These are phyloP conservation scores for Brassica cretica DNA, from an alignment of 345 rosid species.

Conservation along the genomic window DNA sequence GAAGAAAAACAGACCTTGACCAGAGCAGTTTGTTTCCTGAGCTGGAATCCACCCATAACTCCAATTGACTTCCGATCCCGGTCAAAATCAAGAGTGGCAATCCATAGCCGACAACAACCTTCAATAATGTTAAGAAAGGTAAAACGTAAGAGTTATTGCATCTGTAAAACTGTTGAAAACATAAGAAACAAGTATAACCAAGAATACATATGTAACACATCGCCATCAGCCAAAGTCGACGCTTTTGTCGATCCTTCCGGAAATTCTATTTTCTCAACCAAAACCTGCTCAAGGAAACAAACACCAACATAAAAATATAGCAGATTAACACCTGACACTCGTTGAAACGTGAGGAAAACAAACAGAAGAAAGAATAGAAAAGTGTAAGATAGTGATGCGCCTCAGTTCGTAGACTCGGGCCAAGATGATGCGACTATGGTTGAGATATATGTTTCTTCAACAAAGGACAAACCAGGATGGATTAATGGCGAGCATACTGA, in stretches of 20 bases:
- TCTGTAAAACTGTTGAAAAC: not conserved
- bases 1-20: slow-evolving; percentile 59
- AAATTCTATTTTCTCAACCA: slow-evolving; percentile 96
- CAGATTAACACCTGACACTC: not conserved
- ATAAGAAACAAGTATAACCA: not conserved
- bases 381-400: not conserved
- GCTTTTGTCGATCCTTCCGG: slow-evolving; percentile 49
- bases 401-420: too few relatives aligned
- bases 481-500: too few relatives aligned
- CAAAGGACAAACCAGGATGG: too few relatives aligned
- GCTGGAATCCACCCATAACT: slow-evolving; percentile 78
- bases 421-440: too few relatives aligned
- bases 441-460: too few relatives aligned
- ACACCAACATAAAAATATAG: not conserved
- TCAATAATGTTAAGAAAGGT: not conserved
- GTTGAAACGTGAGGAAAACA: too few relatives aligned
- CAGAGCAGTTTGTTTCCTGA: slow-evolving; percentile 67
- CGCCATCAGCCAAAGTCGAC: slow-evolving; percentile 34
- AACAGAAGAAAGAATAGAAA: too few relatives aligned
- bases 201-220: slow-evolving; percentile 53
- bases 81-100: slow-evolving; percentile 95
- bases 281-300: slow-evolving; percentile 53
- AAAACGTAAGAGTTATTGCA: not conserved
- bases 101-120: slow-evolving; percentile 81
- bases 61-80: slow-evolving; percentile 97